Evolutionary conservation across 129 eudicot species (phyloP).

Genomic region (Saposhnikovia divaricata): DNA sequence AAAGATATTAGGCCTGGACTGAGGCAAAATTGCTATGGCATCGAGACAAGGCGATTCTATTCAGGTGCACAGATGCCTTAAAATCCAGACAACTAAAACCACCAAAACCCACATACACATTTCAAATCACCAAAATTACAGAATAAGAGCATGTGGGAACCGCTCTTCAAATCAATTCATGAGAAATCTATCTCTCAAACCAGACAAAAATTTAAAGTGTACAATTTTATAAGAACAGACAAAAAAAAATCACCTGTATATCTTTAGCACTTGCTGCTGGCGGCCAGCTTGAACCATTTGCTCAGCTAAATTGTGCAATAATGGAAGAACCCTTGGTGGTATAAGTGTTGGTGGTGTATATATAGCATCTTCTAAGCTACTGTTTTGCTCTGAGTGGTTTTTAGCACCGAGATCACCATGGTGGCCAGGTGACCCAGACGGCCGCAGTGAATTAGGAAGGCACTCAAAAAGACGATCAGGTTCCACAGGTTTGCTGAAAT

Average conservation of each 20-base stretch:
- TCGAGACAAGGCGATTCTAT: background rate
- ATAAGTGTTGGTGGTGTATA: conserved; percentile 82
- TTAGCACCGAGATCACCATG: conserved; percentile 50
- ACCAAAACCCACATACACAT: background rate
- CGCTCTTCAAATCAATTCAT: background rate
- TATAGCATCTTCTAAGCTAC: conserved; percentile 53
- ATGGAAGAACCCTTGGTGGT: conserved; percentile 83
- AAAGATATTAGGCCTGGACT: background rate
- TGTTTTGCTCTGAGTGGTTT: conserved; percentile 49
- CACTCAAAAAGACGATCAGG: conserved; percentile 95
- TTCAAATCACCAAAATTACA: background rate
- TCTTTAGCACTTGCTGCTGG: conserved; percentile 58
- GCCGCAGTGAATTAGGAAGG: conserved; percentile 87
- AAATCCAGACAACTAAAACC: background rate
- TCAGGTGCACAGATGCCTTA: background rate
- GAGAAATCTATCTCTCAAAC: background rate
- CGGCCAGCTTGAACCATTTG: conserved; percentile 97
- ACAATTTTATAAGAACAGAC: background rate
- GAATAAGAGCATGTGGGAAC: background rate
- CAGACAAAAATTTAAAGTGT: background rate
- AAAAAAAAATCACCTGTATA: conserved; percentile 55
- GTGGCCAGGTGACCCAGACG: conserved; percentile 74
- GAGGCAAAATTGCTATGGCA: background rate
- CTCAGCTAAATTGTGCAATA: conserved; percentile 83
- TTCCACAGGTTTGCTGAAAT: conserved; percentile 80